phyloP scores from a whole-genome alignment of 2,329 filamentous ascomycete species.

The Scedosporium dehoogii region DNA sequence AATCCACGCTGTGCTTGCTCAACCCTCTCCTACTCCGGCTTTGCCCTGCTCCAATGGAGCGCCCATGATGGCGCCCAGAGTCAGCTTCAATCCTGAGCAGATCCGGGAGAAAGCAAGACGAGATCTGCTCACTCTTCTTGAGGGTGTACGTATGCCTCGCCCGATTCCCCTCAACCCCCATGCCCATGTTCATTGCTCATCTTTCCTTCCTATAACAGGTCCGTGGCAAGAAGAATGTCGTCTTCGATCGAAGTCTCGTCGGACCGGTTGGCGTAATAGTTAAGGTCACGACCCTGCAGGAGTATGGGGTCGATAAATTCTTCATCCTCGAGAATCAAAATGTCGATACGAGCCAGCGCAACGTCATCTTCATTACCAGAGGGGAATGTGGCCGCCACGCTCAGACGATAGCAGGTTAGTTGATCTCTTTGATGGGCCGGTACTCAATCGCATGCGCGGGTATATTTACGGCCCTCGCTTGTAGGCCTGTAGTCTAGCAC shows the following conservation, averaged over 20 bases:
- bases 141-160: constrained; percentile 66
- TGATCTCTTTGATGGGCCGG: background rate
- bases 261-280: constrained; percentile 85
- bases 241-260: constrained; percentile 83
- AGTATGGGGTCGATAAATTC: constrained; percentile 96
- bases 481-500: background rate
- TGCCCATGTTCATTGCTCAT: background rate
- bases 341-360: constrained; percentile 86
- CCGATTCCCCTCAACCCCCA: constrained; percentile 8
- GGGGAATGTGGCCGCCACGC: constrained; percentile 82
- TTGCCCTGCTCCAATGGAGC: constrained; percentile 29
- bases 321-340: constrained; percentile 96
- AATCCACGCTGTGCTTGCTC: background rate
- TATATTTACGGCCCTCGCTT: background rate
- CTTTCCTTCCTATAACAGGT: constrained; percentile 48
- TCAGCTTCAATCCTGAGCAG: constrained; percentile 63
- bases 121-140: constrained; percentile 81
- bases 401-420: constrained; percentile 78
- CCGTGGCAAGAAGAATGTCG: constrained; percentile 95
- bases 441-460: background rate
- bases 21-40: constrained; percentile 9
- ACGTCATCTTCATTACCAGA: constrained; percentile 86
- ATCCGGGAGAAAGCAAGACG: constrained; percentile 75
- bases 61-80: constrained; percentile 58
- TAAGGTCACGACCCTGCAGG: constrained; percentile 89